These are phyloP conservation scores for Pleurotus platypus DNA, from an alignment of 768 basidiomycete genomes.

Conservation along the genomic window DNA sequence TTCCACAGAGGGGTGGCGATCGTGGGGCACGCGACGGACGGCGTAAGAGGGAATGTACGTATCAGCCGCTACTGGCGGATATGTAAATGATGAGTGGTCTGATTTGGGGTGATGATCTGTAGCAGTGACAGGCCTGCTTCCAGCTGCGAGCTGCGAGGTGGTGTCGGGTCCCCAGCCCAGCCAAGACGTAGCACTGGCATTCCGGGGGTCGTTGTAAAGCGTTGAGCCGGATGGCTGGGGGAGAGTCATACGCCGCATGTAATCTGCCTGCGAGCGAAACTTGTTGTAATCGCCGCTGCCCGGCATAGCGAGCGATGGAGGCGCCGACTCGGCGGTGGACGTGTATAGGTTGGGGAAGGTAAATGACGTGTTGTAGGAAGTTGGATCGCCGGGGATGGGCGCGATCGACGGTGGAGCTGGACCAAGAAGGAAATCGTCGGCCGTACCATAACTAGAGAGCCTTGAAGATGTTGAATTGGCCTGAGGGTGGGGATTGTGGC, in stretches of 20 bases:
- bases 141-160: slow-evolving; percentile 6
- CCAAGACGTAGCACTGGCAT: slow-evolving; percentile 9
- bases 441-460: slow-evolving; percentile 26
- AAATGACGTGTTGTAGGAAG: slow-evolving; percentile 17
- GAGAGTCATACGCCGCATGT: slow-evolving; percentile 25
- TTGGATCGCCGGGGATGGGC: slow-evolving; percentile 20
- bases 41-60: not conserved
- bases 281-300: slow-evolving; percentile 40
- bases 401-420: slow-evolving; percentile 30
- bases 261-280: slow-evolving; percentile 44
- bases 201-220: slow-evolving; percentile 13
- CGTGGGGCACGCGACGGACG: slow-evolving; percentile 1
- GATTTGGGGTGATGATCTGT: not conserved
- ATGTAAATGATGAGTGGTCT: not conserved
- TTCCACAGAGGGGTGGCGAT: slow-evolving; percentile 30
- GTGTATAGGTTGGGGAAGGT: slow-evolving; percentile 21
- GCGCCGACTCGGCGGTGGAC: slow-evolving; percentile 4
- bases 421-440: slow-evolving; percentile 40
- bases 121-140: not conserved
- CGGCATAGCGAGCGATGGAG: slow-evolving; percentile 7
- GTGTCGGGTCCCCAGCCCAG: slow-evolving; percentile 14
- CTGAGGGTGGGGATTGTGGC: slow-evolving; percentile 46
- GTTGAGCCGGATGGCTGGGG: not conserved
- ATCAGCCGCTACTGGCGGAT: slow-evolving; percentile 4
- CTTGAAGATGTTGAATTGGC: slow-evolving; percentile 18